Evolutionary conservation across 169 alveolate species (phyloP).

Genomic region (Plasmodium malariae): DNA sequence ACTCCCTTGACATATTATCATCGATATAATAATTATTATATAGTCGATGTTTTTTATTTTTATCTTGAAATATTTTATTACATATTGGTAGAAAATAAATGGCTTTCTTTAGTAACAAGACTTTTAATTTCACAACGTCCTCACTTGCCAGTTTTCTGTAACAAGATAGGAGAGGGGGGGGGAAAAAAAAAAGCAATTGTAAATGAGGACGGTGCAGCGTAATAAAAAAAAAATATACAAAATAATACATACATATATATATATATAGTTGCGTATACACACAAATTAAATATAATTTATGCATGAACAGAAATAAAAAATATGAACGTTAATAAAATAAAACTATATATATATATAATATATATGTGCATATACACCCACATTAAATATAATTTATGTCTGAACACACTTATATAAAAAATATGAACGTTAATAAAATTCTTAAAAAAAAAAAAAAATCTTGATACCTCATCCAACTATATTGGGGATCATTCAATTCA

Average conservation of each 20-base stretch:
- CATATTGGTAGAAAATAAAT: conserved; percentile 64
- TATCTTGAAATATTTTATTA: conserved; percentile 71
- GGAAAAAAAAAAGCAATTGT: neutral
- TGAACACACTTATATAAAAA: too few relatives aligned
- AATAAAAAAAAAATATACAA: too few relatives aligned
- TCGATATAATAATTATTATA: conserved; percentile 69
- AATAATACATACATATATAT: neutral
- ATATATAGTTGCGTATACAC: too few relatives aligned
- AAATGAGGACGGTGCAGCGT: neutral
- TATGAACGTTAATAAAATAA: neutral
- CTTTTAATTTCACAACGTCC: conserved; percentile 59
- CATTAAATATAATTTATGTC: neutral
- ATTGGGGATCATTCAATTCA: conserved; percentile 16
- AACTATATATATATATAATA: too few relatives aligned
- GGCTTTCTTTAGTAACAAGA: conserved; percentile 54
- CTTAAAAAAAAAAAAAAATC: neutral
- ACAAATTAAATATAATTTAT: neutral
- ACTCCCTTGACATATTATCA: conserved; percentile 60
- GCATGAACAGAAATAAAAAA: neutral
- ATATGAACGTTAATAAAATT: neutral
- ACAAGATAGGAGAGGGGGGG: neutral
- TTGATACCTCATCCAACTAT: conserved; percentile 66
- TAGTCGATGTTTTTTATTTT: conserved; percentile 51
- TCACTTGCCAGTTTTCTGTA: conserved; percentile 39
- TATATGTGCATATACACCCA: neutral